These are phyloP conservation scores for Plasmodium berghei DNA, from an alignment of 169 alveolate genomes.

Conservation along the genomic window DNA sequence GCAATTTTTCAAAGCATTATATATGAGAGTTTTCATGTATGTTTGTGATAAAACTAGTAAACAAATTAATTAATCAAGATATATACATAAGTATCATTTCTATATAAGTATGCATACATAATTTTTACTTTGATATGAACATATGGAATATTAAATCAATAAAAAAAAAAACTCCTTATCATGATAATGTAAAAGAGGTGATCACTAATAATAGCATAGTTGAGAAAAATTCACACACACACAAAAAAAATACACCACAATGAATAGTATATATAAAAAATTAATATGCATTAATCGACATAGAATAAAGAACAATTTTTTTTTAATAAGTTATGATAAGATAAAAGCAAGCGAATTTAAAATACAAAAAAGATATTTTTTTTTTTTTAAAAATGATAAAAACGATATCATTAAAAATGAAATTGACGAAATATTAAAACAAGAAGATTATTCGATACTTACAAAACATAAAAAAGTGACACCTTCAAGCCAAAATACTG, in stretches of 20 bases:
- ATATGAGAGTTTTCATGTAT: too few species aligned
- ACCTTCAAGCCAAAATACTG: not conserved
- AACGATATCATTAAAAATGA: conserved; percentile 58
- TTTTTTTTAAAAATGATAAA: conserved; percentile 51
- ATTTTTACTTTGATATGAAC: too few species aligned
- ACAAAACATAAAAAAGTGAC: not conserved
- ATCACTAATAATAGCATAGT: too few species aligned
- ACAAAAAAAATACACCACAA: not conserved
- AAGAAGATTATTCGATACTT: not conserved
- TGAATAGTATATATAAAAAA: not conserved
- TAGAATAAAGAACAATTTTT: not conserved
- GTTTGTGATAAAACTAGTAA: too few species aligned
- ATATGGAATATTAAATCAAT: too few species aligned
- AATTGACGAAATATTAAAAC: conserved; percentile 50
- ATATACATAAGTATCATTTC: too few species aligned
- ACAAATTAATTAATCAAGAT: too few species aligned
- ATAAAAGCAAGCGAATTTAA: not conserved
- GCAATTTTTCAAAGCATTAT: too few species aligned
- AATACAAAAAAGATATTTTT: not conserved
- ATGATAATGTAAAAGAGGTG: too few species aligned
- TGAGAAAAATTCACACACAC: too few species aligned
- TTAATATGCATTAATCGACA: not conserved
- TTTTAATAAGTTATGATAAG: not conserved
- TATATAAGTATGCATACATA: too few species aligned
- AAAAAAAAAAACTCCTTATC: too few species aligned